Conservation (phyloP, 805 yeast species). For the Lipomyces sp. region DNA sequence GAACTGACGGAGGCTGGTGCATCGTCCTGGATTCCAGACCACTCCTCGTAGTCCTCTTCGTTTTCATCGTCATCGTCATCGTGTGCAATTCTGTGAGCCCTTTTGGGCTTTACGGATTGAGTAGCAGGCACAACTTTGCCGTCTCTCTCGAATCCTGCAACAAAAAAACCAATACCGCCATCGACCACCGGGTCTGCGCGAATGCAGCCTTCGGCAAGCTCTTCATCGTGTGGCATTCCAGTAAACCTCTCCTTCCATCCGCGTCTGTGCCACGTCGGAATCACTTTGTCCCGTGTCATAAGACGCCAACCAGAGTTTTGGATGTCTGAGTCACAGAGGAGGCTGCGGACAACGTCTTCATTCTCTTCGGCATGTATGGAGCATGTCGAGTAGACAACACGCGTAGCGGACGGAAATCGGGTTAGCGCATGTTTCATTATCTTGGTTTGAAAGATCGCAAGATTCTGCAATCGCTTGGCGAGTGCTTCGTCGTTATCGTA, state of each 20-base stretch:
- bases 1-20: no score
- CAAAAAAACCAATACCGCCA: conserved; percentile 99
- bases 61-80: conserved; percentile 6
- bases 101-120: conserved; percentile 1
- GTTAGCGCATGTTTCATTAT: conserved; percentile 83
- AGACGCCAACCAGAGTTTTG: conserved; percentile 72
- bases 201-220: conserved; percentile 79
- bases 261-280: conserved; percentile 84
- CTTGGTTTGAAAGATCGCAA: conserved; percentile 81
- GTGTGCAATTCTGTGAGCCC: conserved; percentile 17
- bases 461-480: conserved; percentile 58
- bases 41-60: conserved; percentile 36
- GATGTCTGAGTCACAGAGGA: conserved; percentile 65
- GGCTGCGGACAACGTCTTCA: conserved; percentile 82
- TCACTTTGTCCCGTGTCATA: conserved; percentile 54
- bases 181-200: conserved; percentile 82
- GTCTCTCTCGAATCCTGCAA: conserved; percentile 76
- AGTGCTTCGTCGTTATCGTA: conserved; percentile 29
- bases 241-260: conserved; percentile 73
- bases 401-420: conserved; percentile 67
- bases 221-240: conserved; percentile 46
- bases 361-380: conserved; percentile 92
- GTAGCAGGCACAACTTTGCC: background rate
- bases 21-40: conserved; percentile 39
- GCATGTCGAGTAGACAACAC: conserved; percentile 91